Evolutionary conservation across 1,139 yeast genomes (phyloP).

Genomic region (Blastobotrys proliferans): DNA sequence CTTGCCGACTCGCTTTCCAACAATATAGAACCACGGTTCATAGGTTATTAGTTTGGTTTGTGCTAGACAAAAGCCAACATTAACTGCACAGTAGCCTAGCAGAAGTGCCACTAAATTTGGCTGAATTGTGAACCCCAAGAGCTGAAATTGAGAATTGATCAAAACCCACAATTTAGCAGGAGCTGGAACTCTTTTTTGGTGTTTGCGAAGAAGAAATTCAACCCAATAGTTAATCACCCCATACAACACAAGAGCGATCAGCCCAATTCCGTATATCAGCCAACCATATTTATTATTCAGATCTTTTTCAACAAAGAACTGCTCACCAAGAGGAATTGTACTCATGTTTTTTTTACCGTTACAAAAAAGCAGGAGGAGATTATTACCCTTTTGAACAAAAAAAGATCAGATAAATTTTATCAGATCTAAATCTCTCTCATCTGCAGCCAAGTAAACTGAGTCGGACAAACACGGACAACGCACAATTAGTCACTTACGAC

Average conservation of each 20-base stretch:
- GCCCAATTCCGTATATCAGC: constrained; percentile 35
- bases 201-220: constrained; percentile 31
- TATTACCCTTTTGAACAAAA: no score
- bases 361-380: no score
- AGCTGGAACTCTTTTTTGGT: constrained; percentile 12
- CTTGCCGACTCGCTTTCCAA: constrained; percentile 45
- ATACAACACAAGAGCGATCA: constrained; percentile 36
- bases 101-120: constrained; percentile 41
- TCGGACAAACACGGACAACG: no score
- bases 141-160: constrained; percentile 30
- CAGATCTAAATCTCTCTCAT: no score
- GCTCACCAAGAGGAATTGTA: constrained; percentile 34
- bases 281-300: constrained; percentile 41
- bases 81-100: constrained; percentile 34
- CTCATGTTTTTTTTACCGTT: no score
- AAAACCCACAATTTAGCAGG: constrained; percentile 29
- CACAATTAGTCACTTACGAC: no score
- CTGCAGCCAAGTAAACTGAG: no score
- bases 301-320: constrained; percentile 39
- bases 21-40: constrained; percentile 39
- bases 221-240: constrained; percentile 45
- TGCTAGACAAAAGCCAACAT: constrained; percentile 24
- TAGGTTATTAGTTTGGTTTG: constrained; percentile 42
- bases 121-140: constrained; percentile 37
- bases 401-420: no score